Base-by-base conservation (phyloP, 2,329 filamentous ascomycete genomes). In the Phyllosticta citriasiana region DNA sequence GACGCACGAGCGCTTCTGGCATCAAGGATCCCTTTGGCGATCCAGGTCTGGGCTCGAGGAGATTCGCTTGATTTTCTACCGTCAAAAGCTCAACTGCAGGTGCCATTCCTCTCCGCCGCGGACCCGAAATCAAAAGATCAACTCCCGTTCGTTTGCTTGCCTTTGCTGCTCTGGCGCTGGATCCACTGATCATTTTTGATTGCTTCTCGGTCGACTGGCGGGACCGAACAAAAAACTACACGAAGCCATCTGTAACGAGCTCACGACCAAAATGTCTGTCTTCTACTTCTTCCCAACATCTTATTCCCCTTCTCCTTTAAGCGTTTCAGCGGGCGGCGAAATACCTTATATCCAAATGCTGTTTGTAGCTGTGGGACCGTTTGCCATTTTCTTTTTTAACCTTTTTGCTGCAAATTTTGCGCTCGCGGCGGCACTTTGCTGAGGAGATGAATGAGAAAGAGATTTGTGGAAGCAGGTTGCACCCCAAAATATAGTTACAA, bases 11-110 rank as follows among this genome's bases (percentile, higher is more conserved):
- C 4, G 55, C 56, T 33, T 53, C 53, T 33, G 60, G 60, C 4
- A 30, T 50, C 16, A 61, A 52, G 40, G 71, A 74, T 58, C 70
- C 68, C 2, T 74, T 73, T 59, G 72, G 72, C 26, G 72, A 74
- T 56, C 72, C 72, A 33, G 72, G 72, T 9, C 66, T 73, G 30
- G 58, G 53, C 35, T 47, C 53, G 5, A 61, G 10, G 59, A 53
- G 59, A 22, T 61, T 57, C 22, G 10, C 51, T 53, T 53, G 24
- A 25, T 53, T 40, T 16, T 12, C 10, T 14, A 12, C 33, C 14
- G 33, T 12, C 33, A 40, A 40, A 30, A 40, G 33, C 33, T 40
- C 33, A 40, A 40, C 10, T 40, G 10, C 33, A 40, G 9, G 33
- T 40, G 33, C 9, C 33, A 40, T 16, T 40, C 14, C 33, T 40